Percentiles rank a stretch among this genome's conserved stretches.
These are phyloP conservation scores for Glarea lozoyensis DNA, from an alignment of 495 filamentous ascomycete genomes.

Conservation along the genomic window DNA sequence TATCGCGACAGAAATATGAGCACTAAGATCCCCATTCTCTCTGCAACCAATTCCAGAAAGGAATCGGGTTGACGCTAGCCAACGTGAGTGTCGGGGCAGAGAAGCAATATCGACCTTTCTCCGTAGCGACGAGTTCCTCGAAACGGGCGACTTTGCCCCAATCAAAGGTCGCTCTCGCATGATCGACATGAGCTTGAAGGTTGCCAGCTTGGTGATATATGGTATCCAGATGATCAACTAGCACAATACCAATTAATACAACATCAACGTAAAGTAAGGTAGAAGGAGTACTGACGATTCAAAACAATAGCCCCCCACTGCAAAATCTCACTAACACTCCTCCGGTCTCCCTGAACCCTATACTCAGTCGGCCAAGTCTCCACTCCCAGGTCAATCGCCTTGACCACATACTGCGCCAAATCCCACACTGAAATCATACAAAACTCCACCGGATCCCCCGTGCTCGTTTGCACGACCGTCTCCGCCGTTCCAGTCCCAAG, in stretches of 20 bases:
- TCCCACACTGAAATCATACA: slow-evolving; percentile 60
- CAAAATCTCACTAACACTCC: slow-evolving; percentile 44
- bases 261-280: no score
- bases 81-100: slow-evolving; percentile 32
- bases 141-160: slow-evolving; percentile 15
- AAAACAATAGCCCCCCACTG: slow-evolving; percentile 13
- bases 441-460: slow-evolving; percentile 41
- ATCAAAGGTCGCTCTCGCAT: slow-evolving; percentile 17
- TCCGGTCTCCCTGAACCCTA: slow-evolving; percentile 51
- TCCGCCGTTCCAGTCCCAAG: slow-evolving; percentile 45
- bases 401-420: slow-evolving; percentile 55
- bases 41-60: slow-evolving; percentile 34
- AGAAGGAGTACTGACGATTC: slow-evolving; percentile 12
- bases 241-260: no score
- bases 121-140: slow-evolving; percentile 37
- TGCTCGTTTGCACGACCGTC: slow-evolving; percentile 41
- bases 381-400: slow-evolving; percentile 49
- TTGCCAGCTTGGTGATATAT: slow-evolving; percentile 13
- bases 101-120: slow-evolving; percentile 39
- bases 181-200: slow-evolving; percentile 12
- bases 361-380: slow-evolving; percentile 58
- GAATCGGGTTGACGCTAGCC: slow-evolving; percentile 29
- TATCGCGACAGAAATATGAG: no score
- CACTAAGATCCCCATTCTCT: neutral
- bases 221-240: no score